These are phyloP conservation scores for Colletotrichum cordylinicola DNA, from an alignment of 2,329 filamentous ascomycete species.

Conservation along the genomic window DNA sequence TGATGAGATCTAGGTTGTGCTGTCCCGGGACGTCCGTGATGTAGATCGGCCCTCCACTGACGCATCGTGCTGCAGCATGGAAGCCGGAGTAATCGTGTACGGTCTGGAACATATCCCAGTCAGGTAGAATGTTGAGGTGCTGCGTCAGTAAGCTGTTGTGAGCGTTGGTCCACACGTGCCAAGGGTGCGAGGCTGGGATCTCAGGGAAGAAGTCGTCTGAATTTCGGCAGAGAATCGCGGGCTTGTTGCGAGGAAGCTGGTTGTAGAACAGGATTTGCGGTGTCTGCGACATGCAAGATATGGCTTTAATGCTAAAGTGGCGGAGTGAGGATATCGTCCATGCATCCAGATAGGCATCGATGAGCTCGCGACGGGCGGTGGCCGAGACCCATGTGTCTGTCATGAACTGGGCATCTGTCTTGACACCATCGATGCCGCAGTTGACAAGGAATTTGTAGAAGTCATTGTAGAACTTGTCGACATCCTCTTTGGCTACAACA, in stretches of 20 bases:
- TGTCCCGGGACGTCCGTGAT: constrained; percentile 89
- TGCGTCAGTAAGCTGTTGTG: constrained; percentile 85
- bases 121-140: constrained; percentile 85
- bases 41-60: constrained; percentile 92
- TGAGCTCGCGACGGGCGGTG: constrained; percentile 73
- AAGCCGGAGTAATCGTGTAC: constrained; percentile 74
- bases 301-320: constrained; percentile 78
- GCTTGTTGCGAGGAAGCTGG: constrained; percentile 78
- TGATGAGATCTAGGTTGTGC: constrained; percentile 77
- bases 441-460: constrained; percentile 84
- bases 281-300: constrained; percentile 94
- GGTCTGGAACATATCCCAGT: constrained; percentile 78
- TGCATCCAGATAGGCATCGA: constrained; percentile 79
- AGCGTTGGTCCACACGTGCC: constrained; percentile 95
- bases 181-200: constrained; percentile 80
- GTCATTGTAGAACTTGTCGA: constrained; percentile 81
- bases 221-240: constrained; percentile 79
- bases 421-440: constrained; percentile 83
- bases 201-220: constrained; percentile 93
- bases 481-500: constrained; percentile 76
- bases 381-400: constrained; percentile 77
- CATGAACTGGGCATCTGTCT: constrained; percentile 93
- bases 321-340: constrained; percentile 82
- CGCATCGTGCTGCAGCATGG: constrained; percentile 87
- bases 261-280: constrained; percentile 87